These are phyloP conservation scores for Fusarium subtropicale DNA, from an alignment of 2,329 filamentous ascomycete genomes.

Conservation along the genomic window DNA sequence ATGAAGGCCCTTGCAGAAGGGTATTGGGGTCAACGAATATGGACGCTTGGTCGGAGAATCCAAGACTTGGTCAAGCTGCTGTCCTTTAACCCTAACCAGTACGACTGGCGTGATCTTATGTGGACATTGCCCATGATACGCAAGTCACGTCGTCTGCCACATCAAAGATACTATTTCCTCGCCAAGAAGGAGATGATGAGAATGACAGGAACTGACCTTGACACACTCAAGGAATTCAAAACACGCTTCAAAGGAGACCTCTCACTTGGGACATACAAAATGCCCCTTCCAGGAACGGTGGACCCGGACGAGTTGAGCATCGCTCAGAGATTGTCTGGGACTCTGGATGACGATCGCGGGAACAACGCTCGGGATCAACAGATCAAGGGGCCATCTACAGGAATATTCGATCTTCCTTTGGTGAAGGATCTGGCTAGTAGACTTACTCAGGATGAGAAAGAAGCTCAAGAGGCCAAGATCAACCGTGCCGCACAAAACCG, in stretches of 20 bases:
- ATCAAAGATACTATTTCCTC: conserved; percentile 38
- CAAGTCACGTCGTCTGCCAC: conserved; percentile 33
- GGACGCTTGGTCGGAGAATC: conserved; percentile 12
- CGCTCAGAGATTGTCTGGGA: conserved; percentile 35
- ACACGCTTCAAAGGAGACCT: conserved; percentile 14
- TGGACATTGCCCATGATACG: conserved; percentile 43
- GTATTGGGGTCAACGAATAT: conserved; percentile 36
- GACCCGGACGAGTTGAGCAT: conserved; percentile 27
- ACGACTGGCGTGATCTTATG: conserved; percentile 40
- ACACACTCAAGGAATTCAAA: conserved; percentile 29
- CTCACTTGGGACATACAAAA: conserved; percentile 32
- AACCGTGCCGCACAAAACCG: not conserved
- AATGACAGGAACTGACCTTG: conserved; percentile 21
- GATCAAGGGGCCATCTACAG: conserved; percentile 27
- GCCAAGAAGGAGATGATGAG: conserved; percentile 42
- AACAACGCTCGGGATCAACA: not conserved
- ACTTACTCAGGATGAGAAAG: conserved; percentile 7
- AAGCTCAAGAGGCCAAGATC: conserved; percentile 3
- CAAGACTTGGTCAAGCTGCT: conserved; percentile 26
- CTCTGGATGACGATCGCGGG: conserved; percentile 31
- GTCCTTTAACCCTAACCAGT: conserved; percentile 5
- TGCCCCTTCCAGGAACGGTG: conserved; percentile 24
- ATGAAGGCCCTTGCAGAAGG: conserved; percentile 6
- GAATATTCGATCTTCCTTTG: conserved; percentile 21
- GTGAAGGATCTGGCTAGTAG: conserved; percentile 15